phyloP scores from a whole-genome alignment of 139 green algal species.

The Coelastrella sp. region DNA sequence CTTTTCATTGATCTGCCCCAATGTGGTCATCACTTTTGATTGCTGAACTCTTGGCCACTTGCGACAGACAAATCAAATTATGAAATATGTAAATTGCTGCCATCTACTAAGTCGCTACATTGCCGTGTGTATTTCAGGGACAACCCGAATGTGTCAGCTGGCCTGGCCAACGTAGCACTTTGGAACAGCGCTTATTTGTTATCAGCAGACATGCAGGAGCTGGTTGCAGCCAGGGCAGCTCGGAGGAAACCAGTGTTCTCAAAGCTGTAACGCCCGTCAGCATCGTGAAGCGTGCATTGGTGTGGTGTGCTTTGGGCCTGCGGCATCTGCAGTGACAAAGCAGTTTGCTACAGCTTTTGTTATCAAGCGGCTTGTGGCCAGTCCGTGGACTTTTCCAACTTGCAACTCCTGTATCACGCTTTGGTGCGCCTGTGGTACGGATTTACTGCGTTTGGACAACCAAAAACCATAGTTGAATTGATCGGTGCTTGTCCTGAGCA shows the following conservation, averaged over 20 bases:
- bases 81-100: neutral
- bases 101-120: too few relatives aligned
- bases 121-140: constrained; percentile 8
- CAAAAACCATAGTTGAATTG: too few relatives aligned
- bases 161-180: constrained; percentile 35
- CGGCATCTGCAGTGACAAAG: too few relatives aligned
- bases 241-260: constrained; percentile 3
- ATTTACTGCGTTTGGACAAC: too few relatives aligned
- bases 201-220: constrained; percentile 27
- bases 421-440: too few relatives aligned
- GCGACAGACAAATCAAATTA: neutral
- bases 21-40: neutral
- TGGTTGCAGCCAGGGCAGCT: neutral
- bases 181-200: constrained; percentile 44
- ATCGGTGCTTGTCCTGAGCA: too few relatives aligned
- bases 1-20: neutral
- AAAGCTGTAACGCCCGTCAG: constrained; percentile 27
- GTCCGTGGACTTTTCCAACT: too few relatives aligned
- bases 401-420: too few relatives aligned
- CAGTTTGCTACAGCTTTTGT: too few relatives aligned
- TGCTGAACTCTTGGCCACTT: neutral
- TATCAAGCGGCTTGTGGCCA: too few relatives aligned
- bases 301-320: too few relatives aligned
- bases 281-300: too few relatives aligned
- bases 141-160: constrained; percentile 1